Percentiles rank a stretch among this genome's conserved stretches.
Evolutionary conservation across 2,329 filamentous ascomycete species (phyloP).

Genomic region (Lachnellula occidentalis): DNA sequence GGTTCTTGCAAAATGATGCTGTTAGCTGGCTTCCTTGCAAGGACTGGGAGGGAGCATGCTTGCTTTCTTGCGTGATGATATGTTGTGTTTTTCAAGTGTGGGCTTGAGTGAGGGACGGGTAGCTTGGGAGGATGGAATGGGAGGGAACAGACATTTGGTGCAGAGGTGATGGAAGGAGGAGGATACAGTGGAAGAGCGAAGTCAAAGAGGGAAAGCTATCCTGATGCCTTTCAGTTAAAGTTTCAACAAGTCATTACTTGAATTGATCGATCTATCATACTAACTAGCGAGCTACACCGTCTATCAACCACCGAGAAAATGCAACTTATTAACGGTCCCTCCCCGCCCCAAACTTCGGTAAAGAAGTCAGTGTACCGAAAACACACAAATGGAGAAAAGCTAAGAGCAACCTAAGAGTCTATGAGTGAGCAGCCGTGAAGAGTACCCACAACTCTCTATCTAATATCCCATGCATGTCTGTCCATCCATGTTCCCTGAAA

Average conservation of each 20-base stretch:
- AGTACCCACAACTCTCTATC: slow-evolving; percentile 10
- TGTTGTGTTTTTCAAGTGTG: no score
- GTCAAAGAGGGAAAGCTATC: no score
- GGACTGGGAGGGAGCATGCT: no score
- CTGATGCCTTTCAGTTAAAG: not conserved
- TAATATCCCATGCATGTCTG: slow-evolving; percentile 1
- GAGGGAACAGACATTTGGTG: no score
- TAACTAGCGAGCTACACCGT: slow-evolving; percentile 5
- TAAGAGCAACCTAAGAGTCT: not conserved
- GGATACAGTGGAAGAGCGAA: no score
- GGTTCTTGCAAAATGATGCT: no score
- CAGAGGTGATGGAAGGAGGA: no score
- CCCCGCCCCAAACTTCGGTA: not conserved
- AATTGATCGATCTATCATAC: slow-evolving; percentile 3
- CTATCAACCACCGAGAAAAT: slow-evolving; percentile 1
- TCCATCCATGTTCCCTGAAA: slow-evolving; percentile 9
- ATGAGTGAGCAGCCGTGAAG: not conserved
- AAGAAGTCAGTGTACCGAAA: not conserved
- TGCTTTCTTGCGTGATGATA: no score
- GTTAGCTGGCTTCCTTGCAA: no score
- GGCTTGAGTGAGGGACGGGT: no score
- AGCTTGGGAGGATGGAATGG: no score
- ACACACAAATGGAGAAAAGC: not conserved
- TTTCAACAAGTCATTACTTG: not conserved
- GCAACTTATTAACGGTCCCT: not conserved